Evolutionary conservation across 768 basidiomycete genomes (phyloP), one percentile per base, ranked within the genome.

Genomic region (Ephemerocybe angulata): DNA sequence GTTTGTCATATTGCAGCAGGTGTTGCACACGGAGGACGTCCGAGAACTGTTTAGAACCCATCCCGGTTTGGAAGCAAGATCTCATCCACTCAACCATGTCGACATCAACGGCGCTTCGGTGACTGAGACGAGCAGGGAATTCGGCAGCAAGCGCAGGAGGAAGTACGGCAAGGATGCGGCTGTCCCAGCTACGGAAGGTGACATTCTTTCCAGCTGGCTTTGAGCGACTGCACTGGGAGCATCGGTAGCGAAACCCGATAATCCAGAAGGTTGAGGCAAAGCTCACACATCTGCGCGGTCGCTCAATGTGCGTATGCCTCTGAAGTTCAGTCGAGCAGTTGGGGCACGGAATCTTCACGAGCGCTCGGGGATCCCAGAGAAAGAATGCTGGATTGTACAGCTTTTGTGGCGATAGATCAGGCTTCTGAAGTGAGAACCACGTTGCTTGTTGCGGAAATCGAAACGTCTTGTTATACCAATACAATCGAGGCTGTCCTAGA

Each of bases 171-270:
- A 70, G 50, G 17, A 71, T 62, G 0, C 58, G 56, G 0, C 43
- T 35, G 19, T 66, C 63, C 67, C 67, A 70, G 37, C 65, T 68
- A 17, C 57, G 60, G 35, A 67, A 69, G 0, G 61, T 69, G 5
- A 62, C 50, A 10, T 58, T 53, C 3, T 50, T 2, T 24, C 42
- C 58, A 1, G 35, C 52, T 15, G 58, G 30, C 13, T 29, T 49
- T 19, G 60, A 55, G 27, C 64, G 49, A 2, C 28, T 12, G 51
- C 67, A 69, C 1, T 25, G 15, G 0, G 38, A 49, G 48, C 65
- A 68, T 2, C 35, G 53, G 50, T 70, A 71, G 0, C 58, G 56
- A 27, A 60, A 65, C 0, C 66, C 63, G 7, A 69, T 59, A 0
- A 70, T 58, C 53, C 55, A 70, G 33, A 66, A 59, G 0, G 46